Conservation (phyloP, 805 yeast genomes). For the Kodamaea leandrae region DNA sequence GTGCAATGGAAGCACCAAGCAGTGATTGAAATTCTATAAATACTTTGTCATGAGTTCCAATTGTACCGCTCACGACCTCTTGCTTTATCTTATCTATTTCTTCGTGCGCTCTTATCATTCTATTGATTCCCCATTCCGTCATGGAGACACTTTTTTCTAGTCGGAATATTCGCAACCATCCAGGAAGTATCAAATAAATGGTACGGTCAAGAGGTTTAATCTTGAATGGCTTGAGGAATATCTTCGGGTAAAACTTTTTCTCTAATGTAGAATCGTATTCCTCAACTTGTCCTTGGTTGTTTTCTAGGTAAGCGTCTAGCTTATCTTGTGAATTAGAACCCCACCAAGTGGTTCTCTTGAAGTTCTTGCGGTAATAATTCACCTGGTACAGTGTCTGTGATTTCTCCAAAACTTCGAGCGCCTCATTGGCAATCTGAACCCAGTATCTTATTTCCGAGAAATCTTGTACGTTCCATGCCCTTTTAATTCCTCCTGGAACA, state of each 20-base stretch:
- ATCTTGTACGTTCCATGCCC: constrained; percentile 57
- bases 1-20: constrained; percentile 59
- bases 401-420: constrained; percentile 28
- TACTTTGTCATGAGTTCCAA: constrained; percentile 38
- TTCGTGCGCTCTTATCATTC: constrained; percentile 14
- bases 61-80: not conserved
- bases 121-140: constrained; percentile 29
- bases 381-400: constrained; percentile 22
- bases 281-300: not conserved
- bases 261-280: not conserved
- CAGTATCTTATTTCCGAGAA: constrained; percentile 19
- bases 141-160: constrained; percentile 21
- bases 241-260: constrained; percentile 34
- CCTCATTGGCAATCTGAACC: constrained; percentile 23
- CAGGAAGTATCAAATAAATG: constrained; percentile 26
- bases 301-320: constrained; percentile 3
- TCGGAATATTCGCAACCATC: constrained; percentile 24
- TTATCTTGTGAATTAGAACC: not conserved
- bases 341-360: not conserved
- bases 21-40: constrained; percentile 63
- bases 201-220: constrained; percentile 23
- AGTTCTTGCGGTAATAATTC: constrained; percentile 33
- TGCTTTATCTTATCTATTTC: constrained; percentile 19
- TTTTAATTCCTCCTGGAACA: constrained; percentile 54
- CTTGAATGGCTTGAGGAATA: constrained; percentile 18